Evolutionary conservation across 2,329 filamentous ascomycete genomes (phyloP).

Genomic region (Fonsecaea erecta): DNA sequence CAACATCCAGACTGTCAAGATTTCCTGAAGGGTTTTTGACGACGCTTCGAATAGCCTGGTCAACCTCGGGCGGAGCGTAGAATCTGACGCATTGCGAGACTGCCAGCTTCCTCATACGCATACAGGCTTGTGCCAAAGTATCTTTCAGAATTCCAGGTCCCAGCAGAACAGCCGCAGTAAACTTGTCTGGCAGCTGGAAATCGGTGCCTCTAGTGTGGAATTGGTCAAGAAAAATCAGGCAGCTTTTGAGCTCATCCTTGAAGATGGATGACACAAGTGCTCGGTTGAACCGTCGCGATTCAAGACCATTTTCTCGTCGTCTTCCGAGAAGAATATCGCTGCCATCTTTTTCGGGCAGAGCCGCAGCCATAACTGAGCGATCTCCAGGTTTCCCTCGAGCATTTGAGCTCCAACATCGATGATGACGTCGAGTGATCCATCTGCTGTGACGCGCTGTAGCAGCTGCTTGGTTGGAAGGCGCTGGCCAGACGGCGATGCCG

Average conservation of each 20-base stretch:
- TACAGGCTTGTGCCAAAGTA: constrained; percentile 57
- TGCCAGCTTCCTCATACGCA: constrained; percentile 72
- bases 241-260: constrained; percentile 59
- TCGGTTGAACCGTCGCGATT: constrained; percentile 39
- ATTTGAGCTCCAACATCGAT: constrained; percentile 74
- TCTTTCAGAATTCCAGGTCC: constrained; percentile 71
- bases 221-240: constrained; percentile 72
- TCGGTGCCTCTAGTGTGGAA: constrained; percentile 73
- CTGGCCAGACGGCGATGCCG: constrained; percentile 32
- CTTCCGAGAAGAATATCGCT: constrained; percentile 60
- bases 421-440: constrained; percentile 60
- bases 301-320: constrained; percentile 42
- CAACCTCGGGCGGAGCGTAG: constrained; percentile 63
- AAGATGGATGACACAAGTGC: constrained; percentile 64
- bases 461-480: constrained; percentile 49
- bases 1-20: constrained; percentile 57
- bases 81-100: constrained; percentile 69
- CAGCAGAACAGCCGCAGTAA: constrained; percentile 70
- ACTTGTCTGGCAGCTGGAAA: constrained; percentile 62
- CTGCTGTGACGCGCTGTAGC: constrained; percentile 49
- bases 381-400: constrained; percentile 63
- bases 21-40: constrained; percentile 19
- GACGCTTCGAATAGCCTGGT: constrained; percentile 54
- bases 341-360: constrained; percentile 45
- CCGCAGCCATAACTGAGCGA: constrained; percentile 62